phyloP scores from a whole-genome alignment of 805 yeast genomes.

The Vanderwaltozyma polyspora region DNA sequence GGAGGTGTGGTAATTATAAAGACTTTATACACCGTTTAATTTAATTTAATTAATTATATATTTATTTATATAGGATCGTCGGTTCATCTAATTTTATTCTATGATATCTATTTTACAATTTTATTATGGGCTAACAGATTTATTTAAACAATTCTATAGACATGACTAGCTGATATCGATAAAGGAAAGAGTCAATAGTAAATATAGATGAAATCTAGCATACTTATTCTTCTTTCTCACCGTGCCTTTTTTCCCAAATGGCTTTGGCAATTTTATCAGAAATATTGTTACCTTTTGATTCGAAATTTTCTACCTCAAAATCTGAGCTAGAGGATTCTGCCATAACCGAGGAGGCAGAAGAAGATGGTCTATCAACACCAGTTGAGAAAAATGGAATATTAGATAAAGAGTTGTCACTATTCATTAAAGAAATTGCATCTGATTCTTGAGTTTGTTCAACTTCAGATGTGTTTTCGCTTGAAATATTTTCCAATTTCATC shows the following conservation, averaged over 20 bases:
- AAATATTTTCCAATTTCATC: background rate
- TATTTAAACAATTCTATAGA: too few relatives aligned
- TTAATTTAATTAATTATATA: too few relatives aligned
- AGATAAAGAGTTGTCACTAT: slow-evolving; percentile 29
- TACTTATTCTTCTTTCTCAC: background rate
- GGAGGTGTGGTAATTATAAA: background rate
- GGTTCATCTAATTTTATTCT: too few relatives aligned
- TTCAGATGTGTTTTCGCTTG: slow-evolving; percentile 1
- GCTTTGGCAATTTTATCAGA: slow-evolving; percentile 20
- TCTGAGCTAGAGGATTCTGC: slow-evolving; percentile 18
- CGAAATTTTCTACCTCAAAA: slow-evolving; percentile 10
- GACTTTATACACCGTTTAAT: background rate
- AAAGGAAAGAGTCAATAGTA: too few relatives aligned
- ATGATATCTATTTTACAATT: too few relatives aligned
- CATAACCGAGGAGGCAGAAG: slow-evolving; percentile 19
- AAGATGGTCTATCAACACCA: slow-evolving; percentile 14
- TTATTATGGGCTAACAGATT: too few relatives aligned
- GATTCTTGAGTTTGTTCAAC: slow-evolving; percentile 28
- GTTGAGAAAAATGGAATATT: slow-evolving; percentile 34
- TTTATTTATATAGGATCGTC: too few relatives aligned
- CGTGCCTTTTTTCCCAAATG: slow-evolving; percentile 7
- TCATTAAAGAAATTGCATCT: slow-evolving; percentile 34
- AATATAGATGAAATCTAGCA: too few relatives aligned
- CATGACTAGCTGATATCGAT: too few relatives aligned
- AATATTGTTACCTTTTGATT: slow-evolving; percentile 6